Conservation (phyloP, 129 eudicot species). For the Tagetes patula region DNA sequence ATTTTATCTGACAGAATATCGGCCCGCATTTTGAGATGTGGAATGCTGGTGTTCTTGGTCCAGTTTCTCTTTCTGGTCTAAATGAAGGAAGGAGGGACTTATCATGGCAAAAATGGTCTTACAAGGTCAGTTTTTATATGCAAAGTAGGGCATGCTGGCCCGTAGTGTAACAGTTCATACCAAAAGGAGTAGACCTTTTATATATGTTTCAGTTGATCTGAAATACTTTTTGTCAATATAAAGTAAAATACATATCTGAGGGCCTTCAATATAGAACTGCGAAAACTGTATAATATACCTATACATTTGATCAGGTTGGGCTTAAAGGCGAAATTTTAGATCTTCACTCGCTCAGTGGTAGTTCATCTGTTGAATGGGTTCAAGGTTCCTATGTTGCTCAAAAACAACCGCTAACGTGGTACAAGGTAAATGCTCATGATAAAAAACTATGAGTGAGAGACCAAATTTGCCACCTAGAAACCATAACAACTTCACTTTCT, state of each 20-base stretch:
- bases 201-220: not conserved
- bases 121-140: slow-evolving; percentile 52
- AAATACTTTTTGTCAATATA: not conserved
- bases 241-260: not conserved
- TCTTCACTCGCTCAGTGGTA: slow-evolving; percentile 86
- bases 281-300: too few species aligned
- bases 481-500: too few species aligned
- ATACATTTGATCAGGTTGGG: slow-evolving; percentile 56
- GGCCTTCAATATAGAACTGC: too few species aligned
- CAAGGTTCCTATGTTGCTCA: slow-evolving; percentile 66
- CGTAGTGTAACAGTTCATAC: not conserved
- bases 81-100: slow-evolving; percentile 87
- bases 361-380: slow-evolving; percentile 87
- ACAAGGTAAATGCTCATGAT: slow-evolving; percentile 44
- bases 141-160: not conserved
- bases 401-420: slow-evolving; percentile 86
- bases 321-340: slow-evolving; percentile 82
- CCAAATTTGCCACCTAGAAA: too few species aligned
- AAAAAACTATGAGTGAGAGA: not conserved
- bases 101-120: slow-evolving; percentile 99
- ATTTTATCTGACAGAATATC: slow-evolving; percentile 55
- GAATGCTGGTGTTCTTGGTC: slow-evolving; percentile 99
- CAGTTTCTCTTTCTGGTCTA: slow-evolving; percentile 77
- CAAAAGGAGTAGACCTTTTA: not conserved
- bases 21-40: slow-evolving; percentile 91